A percentile compares a stretch with the other conserved stretches of the same genome.
Conservation (phyloP, 2,329 filamentous ascomycete genomes). For the Bipolaris victoriae region DNA sequence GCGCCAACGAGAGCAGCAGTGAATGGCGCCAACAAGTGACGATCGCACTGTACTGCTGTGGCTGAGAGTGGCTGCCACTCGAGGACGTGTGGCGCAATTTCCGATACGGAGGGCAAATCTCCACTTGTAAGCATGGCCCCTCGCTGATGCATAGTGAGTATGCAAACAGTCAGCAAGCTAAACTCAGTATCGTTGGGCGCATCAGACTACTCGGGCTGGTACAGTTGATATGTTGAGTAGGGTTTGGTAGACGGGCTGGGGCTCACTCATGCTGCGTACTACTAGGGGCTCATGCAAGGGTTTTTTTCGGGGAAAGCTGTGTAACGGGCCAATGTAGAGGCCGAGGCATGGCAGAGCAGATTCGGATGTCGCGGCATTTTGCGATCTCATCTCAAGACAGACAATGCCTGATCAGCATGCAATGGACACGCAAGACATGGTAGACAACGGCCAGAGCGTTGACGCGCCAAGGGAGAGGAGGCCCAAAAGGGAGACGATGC, state of each 20-base stretch:
- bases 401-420: constrained; percentile 2
- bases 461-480: not conserved
- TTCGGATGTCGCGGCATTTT: constrained; percentile 13
- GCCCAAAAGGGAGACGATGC: no score
- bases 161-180: not conserved
- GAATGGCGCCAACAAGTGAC: not conserved
- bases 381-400: constrained; percentile 5
- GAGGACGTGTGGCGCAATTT: constrained; percentile 7
- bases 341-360: constrained; percentile 6
- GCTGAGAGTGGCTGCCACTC: not conserved
- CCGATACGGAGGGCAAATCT: not conserved
- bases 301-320: constrained; percentile 1
- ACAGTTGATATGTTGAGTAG: not conserved
- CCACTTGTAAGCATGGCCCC: not conserved
- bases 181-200: not conserved
- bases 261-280: not conserved
- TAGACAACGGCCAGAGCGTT: not conserved
- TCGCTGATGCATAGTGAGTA: not conserved
- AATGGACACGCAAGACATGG: not conserved
- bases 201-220: not conserved
- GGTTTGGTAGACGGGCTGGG: not conserved
- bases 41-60: constrained; percentile 1
- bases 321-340: constrained; percentile 4
- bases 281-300: constrained; percentile 1
- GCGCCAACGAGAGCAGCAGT: not conserved